Evolutionary conservation across 1,139 yeast genomes (phyloP), one percentile per base, ranked within the genome.

Genomic region (Scheffersomyces lignicola): DNA sequence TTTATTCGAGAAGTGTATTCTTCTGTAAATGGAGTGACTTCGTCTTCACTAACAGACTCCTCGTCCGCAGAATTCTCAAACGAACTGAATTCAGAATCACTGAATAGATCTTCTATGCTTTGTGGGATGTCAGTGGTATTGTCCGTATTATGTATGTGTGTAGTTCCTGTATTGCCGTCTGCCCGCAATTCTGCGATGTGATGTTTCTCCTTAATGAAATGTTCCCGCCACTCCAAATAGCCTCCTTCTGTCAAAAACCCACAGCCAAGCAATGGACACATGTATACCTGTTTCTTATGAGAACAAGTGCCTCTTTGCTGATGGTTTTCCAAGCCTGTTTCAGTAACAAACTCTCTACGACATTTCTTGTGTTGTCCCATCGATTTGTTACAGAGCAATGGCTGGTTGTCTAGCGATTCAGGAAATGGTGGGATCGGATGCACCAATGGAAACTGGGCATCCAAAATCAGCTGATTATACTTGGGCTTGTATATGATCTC

Each of bases 201-300:
- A 40, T 60, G 65, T 6, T 45, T 40, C 18, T 36, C 39, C 2
- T 40, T 44, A 7, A 56, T 42, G 30, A 66, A 52, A 49, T 69
- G 75, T 4, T 41, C 25, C 35, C 60, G 46, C 62, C 66, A 65
- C 20, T 54, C 61, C 11, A 48, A 37, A 41, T 63, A 68, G 3
- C 70, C 66, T 7, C 53, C 60, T 29, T 63, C 70, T 0, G 73
- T 64, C 55, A 62, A 57, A 40, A 47, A 67, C 3, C 63, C 69
- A 47, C 75, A 69, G 4, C 75, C 75, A 24, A 69, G 45, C 15
- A 68, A 40, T 2, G 75, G 73, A 41, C 75, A 68, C 7, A 60
- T 44, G 33, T 62, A 51, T 1, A 65, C 65, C 38, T 62, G 71
- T 11, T 45, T 51, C 36, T 53, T 57, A 7, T 42, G 11, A 2